Base-by-base conservation (phyloP, 768 basidiomycete species). In the Russula dissimulans region DNA sequence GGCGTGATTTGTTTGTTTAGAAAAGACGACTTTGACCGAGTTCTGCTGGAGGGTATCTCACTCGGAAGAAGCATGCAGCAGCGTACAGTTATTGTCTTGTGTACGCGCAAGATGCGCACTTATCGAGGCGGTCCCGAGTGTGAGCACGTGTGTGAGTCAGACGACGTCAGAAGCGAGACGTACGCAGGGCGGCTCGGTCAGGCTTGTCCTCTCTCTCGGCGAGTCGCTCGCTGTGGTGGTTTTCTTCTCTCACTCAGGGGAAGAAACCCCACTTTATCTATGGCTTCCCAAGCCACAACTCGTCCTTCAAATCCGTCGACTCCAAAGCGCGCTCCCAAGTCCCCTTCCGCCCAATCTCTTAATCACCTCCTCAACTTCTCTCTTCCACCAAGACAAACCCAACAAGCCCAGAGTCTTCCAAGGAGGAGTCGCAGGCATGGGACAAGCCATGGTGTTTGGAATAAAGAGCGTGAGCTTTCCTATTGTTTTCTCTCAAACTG, bases 321-420 rank as follows among this genome's bases (percentile, higher is more conserved):
- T 56, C 75, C 81, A 63, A 84, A 84, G 73, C 84, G 85, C 69
- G 71, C 79, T 45, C 70, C 78, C 64, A 89, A 90, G 82, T 86
- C 84, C 81, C 77, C 82, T 43, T 77, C 84, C 26, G 76, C 77
- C 63, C 84, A 87, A 74, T 77, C 81, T 60, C 69, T 87, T 68
- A 89, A 91, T 70, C 87, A 95, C 76, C 85, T 97, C 54, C 87
- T 97, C 70, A 95, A 92, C 72, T 98, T 98, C 74, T 85, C 88
- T 5, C 78, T 97, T 31, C 95, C 95, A 66, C 93, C 94, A 17
- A 79, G 95, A 70, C 87, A 91, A 72, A 73, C 79, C 45, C 81
- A 83, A 38, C 77, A 83, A 17, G 72, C 76, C 45, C 71, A 76
- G 36, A 82, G 72, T 66, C 70, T 85, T 18, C 89, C 90, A 2